These are phyloP conservation scores for Dendrothele bispora DNA, from an alignment of 768 basidiomycete genomes.

Conservation along the genomic window DNA sequence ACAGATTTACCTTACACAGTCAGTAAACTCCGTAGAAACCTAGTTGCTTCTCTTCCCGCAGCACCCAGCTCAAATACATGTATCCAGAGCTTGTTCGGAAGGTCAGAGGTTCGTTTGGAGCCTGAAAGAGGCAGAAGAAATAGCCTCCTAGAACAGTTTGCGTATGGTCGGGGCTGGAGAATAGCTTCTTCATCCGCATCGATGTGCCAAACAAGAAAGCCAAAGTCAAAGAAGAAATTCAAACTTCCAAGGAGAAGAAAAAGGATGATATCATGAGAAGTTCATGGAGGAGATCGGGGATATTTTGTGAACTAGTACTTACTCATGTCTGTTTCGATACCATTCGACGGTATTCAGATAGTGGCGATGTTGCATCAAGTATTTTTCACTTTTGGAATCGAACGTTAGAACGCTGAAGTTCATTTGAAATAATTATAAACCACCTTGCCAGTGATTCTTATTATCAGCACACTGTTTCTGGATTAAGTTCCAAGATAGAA, in stretches of 20 bases:
- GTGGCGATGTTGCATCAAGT: conserved; percentile 75
- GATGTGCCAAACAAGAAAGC: too few relatives aligned
- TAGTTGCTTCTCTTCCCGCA: conserved; percentile 18
- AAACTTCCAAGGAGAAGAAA: conserved; percentile 82
- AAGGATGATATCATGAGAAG: conserved; percentile 80
- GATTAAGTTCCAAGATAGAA: conserved; percentile 52
- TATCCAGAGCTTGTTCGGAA: conserved; percentile 74
- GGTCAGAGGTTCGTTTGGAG: too few relatives aligned
- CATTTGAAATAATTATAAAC: conserved; percentile 92
- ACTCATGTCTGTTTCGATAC: too few relatives aligned
- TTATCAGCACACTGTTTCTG: too few relatives aligned
- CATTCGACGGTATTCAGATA: conserved; percentile 42
- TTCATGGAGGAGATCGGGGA: conserved; percentile 39
- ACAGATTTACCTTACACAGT: conserved; percentile 37
- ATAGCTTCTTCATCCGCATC: too few relatives aligned
- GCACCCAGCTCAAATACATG: conserved; percentile 52
- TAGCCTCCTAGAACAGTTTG: conserved; percentile 54
- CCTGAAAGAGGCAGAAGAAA: conserved; percentile 72
- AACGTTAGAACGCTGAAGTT: conserved; percentile 88
- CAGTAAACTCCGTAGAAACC: conserved; percentile 36
- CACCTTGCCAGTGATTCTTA: conserved; percentile 89
- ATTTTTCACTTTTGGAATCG: conserved; percentile 86
- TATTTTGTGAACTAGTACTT: too few relatives aligned
- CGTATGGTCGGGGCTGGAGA: conserved; percentile 69
- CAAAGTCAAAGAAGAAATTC: conserved; percentile 79